Evolutionary conservation across 768 basidiomycete species (phyloP), one percentile per base, ranked within the genome.

Genomic region (Coprinopsis cinerea): DNA sequence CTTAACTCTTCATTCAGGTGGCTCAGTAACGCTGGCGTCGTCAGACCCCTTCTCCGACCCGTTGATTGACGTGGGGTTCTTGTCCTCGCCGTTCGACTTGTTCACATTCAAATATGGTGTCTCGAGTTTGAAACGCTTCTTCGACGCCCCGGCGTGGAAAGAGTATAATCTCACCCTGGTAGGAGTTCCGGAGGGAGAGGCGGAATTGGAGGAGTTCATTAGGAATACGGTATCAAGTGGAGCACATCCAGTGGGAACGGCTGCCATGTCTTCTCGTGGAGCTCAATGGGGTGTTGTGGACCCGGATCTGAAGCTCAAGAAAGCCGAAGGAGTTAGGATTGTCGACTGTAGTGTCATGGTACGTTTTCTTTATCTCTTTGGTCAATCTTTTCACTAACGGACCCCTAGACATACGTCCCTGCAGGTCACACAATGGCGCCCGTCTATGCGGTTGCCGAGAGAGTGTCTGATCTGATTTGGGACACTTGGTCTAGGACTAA

Each of bases 51-150:
- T 77, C 57, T 65, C 62, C 27, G 39, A 59, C 18, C 77, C 78
- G 0, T 32, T 59, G 11, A 76, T 80, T 58, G 68, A 80, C 56
- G 71, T 74, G 0, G 70, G 68, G 35, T 71, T 76, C 64, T 66
- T 73, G n/a, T 55, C 39, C 35, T 54, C 57, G 11, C 48, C 51
- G 1, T 56, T 61, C 18, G 67, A 67, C 50, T 15, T 47, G 15
- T 43, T 23, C 23, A 23, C 11, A 9, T 11, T 43, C 41, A 23
- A 26, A 26, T 18, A 43, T 10, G 41, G 22, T 11, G 17, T 43
- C 24, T 10, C 4, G 13, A 18, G 9, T 4, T 43, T 17, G 18
- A 24, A 26, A 7, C 62, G 47, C 9, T 61, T 67, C 49, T 47
- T 62, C 9, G 35, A 49, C 4, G 57, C 51, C 1, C 46, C 59